Conservation (phyloP, 2,329 filamentous ascomycete species). For the Aspergillus sergii region DNA sequence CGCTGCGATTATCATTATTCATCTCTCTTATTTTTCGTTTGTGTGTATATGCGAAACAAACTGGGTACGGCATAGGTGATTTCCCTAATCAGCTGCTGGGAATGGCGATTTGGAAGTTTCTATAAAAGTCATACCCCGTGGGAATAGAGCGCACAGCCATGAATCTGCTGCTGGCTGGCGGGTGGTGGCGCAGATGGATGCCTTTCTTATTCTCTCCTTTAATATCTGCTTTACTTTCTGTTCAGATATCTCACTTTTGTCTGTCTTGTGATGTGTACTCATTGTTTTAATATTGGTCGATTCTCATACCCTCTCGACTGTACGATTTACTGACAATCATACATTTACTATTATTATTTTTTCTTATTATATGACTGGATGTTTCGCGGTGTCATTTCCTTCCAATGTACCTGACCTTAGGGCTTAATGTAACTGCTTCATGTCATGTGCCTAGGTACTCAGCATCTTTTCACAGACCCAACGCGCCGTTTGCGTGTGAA, state of each 20-base stretch:
- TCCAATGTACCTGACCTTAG: not conserved
- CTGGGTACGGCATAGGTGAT: constrained; percentile 8
- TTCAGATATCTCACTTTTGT: constrained; percentile 1
- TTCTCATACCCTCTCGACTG: constrained; percentile 11
- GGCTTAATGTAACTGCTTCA: not conserved
- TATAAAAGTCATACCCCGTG: not conserved
- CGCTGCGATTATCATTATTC: constrained; percentile 12
- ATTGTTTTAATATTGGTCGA: constrained; percentile 13
- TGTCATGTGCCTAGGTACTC: constrained; percentile 9
- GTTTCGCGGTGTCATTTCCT: not conserved
- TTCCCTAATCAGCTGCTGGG: constrained; percentile 11
- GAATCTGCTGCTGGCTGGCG: constrained; percentile 12
- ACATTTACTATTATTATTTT: constrained; percentile 1
- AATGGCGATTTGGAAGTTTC: constrained; percentile 3
- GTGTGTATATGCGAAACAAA: constrained; percentile 2
- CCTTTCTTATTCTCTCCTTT: constrained; percentile 5
- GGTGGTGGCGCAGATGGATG: constrained; percentile 8
- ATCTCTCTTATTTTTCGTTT: constrained; percentile 2
- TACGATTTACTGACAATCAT: constrained; percentile 10
- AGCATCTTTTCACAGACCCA: constrained; percentile 49
- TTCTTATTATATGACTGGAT: not conserved
- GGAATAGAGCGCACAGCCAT: constrained; percentile 5
- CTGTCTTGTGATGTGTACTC: constrained; percentile 11
- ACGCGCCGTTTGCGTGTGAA: constrained; percentile 47
- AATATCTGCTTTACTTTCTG: not conserved